Conservation (phyloP, 768 basidiomycete species). For the Mycena albidolilacea region DNA sequence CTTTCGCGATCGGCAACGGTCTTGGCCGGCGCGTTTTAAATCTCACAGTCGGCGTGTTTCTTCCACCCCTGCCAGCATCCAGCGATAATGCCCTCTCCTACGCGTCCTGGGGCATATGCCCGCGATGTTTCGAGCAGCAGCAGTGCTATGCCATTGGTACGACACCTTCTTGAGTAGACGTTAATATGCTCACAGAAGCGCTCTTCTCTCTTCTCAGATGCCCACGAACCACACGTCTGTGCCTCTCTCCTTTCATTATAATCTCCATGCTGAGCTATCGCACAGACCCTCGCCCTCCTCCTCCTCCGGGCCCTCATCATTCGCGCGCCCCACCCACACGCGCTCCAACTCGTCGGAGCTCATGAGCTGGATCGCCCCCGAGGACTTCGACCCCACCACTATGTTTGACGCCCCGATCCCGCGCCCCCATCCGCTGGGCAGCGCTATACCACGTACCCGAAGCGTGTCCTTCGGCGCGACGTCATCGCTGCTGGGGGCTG, state of each 20-base stretch:
- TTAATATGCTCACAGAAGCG: not conserved
- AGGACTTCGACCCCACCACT: conserved; percentile 28
- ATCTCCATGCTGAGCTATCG: not conserved
- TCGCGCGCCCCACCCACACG: not conserved
- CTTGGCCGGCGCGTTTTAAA: too few species aligned
- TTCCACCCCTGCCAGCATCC: too few species aligned
- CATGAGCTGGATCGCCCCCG: conserved; percentile 34
- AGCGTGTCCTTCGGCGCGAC: not conserved
- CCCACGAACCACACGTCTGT: conserved; percentile 19
- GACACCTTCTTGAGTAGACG: not conserved
- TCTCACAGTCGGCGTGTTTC: too few species aligned
- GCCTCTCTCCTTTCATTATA: not conserved
- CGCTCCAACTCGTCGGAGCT: not conserved
- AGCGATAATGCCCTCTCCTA: not conserved
- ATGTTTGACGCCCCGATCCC: conserved; percentile 26
- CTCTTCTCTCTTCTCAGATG: conserved; percentile 3
- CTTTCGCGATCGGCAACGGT: too few species aligned
- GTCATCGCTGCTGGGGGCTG: not conserved
- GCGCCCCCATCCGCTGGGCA: conserved; percentile 14
- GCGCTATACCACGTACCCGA: not conserved
- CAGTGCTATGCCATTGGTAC: conserved; percentile 33
- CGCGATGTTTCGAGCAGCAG: conserved; percentile 21
- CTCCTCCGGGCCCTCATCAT: not conserved
- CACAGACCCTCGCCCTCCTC: conserved; percentile 19
- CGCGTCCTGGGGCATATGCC: conserved; percentile 8